Base-by-base conservation (phyloP, 331 rosid species). In the Dryas integrifolia region DNA sequence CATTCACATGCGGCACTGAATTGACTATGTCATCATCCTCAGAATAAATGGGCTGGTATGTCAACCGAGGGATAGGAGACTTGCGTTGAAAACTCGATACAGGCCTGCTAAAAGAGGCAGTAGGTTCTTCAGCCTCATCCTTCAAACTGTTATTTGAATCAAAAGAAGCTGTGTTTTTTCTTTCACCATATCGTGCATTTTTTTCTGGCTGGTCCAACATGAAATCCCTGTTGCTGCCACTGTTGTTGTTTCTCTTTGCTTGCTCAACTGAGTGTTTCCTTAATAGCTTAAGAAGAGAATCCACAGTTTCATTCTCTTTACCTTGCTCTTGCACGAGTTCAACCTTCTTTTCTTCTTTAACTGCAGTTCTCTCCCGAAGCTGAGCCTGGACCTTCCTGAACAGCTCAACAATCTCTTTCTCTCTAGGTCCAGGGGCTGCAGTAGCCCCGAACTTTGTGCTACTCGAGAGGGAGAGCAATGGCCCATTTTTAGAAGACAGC, bases 351-450 rank as follows among this genome's bases (percentile, higher is more conserved):
- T 88, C 96, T 77, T 88, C 97, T 82, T 87, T 93, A 47, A 30
- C 81, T 9, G 90, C 82, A 51, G 91, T 87, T 59, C 94, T 88
- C 85, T 89, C 97, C 72, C 94, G 87, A 55, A 93, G 87, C 82
- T 87, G 92, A 72, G 89, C 89, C 85, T 90, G 98, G 65, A 93
- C 97, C 87, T 90, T 89, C 68, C 93, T 79, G 73, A 93, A 93
- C 65, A 93, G 88, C 81, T 89, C 98, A 63, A 93, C 97, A 67
- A 93, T 93, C 83, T 93, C 98, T 73, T 86, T 92, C 84, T 92
- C 98, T 77, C 93, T 90, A 10, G 94, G 85, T 48, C 98, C 98
- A 21, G 98, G 98, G 65, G 89, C 68, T 43, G 97, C 83, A 63
- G 90, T 87, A 62, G 93, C 82, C 63, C 85, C 87, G n/a, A 74